Evolutionary conservation across 2,329 filamentous ascomycete genomes (phyloP).

Genomic region (Westerdykella sp.): DNA sequence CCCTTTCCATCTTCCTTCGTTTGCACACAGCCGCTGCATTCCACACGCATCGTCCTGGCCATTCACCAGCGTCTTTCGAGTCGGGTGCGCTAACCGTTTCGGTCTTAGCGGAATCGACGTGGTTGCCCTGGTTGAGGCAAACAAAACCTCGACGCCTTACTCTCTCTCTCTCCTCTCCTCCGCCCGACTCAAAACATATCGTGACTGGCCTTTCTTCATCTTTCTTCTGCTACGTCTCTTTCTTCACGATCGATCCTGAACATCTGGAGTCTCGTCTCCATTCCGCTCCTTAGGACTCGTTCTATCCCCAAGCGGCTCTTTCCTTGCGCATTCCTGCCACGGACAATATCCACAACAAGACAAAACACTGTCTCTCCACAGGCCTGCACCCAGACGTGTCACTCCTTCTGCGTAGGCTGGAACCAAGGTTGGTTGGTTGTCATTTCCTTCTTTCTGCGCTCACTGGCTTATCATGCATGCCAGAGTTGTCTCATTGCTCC

Average conservation of each 20-base stretch:
- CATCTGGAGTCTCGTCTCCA: constrained; percentile 25
- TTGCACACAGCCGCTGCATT: too few species aligned
- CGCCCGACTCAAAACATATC: too few species aligned
- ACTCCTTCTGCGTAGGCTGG: not conserved
- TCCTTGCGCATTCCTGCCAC: constrained; percentile 13
- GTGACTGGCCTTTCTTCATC: too few species aligned
- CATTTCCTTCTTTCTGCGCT: not conserved
- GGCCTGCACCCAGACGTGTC: not conserved
- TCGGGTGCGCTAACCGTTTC: too few species aligned
- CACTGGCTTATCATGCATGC: constrained; percentile 5
- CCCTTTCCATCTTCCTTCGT: too few species aligned
- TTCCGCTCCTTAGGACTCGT: constrained; percentile 29
- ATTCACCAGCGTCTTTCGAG: too few species aligned
- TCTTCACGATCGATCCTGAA: constrained; percentile 16
- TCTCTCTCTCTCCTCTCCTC: not conserved
- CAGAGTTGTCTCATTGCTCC: not conserved
- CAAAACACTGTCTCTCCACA: not conserved
- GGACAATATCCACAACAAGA: not conserved
- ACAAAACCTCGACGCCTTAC: not conserved
- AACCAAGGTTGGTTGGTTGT: not conserved
- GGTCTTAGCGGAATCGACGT: too few species aligned
- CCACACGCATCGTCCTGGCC: too few species aligned
- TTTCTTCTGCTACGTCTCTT: constrained; percentile 3
- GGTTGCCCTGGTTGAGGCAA: not conserved
- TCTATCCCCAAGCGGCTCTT: constrained; percentile 12